A percentile compares a stretch with the other conserved stretches of the same genome.
phyloP scores from a whole-genome alignment of 768 basidiomycete genomes.

The Amanita jacksonii region DNA sequence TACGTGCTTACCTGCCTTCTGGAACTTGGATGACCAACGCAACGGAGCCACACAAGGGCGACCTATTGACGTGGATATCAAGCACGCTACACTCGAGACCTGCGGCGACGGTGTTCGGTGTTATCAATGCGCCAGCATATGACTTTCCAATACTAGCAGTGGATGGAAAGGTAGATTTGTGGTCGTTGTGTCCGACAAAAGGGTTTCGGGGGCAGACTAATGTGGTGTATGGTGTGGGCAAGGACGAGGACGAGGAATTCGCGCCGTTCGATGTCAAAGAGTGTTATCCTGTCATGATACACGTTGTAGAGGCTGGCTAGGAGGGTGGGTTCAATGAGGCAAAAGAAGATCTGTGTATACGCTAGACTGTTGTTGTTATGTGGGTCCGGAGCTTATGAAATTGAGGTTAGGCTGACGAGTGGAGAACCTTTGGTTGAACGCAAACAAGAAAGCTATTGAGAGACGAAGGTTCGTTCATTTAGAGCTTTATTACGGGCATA shows the following conservation, averaged over 20 bases:
- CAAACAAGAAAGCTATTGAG: too few relatives aligned
- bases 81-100: constrained; percentile 21
- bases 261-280: constrained; percentile 18
- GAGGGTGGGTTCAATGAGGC: too few relatives aligned
- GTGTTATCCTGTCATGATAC: constrained; percentile 25
- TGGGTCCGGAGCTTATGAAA: too few relatives aligned
- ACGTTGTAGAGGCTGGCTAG: constrained; percentile 14
- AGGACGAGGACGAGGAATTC: constrained; percentile 13
- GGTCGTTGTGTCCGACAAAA: constrained; percentile 30
- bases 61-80: constrained; percentile 27
- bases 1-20: constrained; percentile 26
- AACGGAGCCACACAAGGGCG: constrained; percentile 23
- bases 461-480: too few relatives aligned
- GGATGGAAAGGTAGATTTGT: constrained; percentile 21
- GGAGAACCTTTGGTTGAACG: too few relatives aligned
- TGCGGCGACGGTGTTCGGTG: constrained; percentile 28
- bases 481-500: too few relatives aligned
- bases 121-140: constrained; percentile 14
- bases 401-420: too few relatives aligned
- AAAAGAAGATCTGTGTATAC: too few relatives aligned
- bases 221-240: constrained; percentile 27
- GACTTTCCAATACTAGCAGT: constrained; percentile 22
- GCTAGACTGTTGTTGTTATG: too few relatives aligned
- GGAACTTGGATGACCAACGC: constrained; percentile 31
- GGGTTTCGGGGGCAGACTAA: constrained; percentile 22